Base-by-base conservation (phyloP, 495 filamentous ascomycete species). In the Aspergillus nanangensis region DNA sequence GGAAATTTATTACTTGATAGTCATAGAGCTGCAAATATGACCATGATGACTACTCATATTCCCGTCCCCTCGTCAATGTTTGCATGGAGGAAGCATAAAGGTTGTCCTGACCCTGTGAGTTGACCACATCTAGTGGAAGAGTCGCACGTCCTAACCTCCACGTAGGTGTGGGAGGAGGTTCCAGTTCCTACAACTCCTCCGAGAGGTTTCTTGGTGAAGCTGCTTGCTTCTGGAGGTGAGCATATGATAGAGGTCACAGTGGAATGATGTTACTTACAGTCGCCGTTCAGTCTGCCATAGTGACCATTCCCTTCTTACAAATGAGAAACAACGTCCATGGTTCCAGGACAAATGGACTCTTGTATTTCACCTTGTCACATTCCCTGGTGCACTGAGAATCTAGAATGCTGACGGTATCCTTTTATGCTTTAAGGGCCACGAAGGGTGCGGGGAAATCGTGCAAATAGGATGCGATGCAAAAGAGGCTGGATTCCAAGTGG, bases 321-420 rank as follows among this genome's bases (percentile, higher is more conserved):
- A 52, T 13, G 40, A 55, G 19, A 51, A 58, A 41, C 47, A 58
- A 23, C 41, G 52, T 8, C 55, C 52, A 9, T 48, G 47, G 1
- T 58, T 58, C 33, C 36, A 55, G 19, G 55, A 58, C 10, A 49
- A 50, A 18, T 58, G 52, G n/a, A 58, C 39, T n/a, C 48, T 58
- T 1, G 55, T 58, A 41, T 21, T 11, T 14, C 3, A 8, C 3
- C 1, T 1, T 4, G 20, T 5, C 1, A n/a, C 5, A 5, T 13
- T 23, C 11, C 0, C 15, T 2, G 11, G 18, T 11, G 22, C 22
- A 35, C 25, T 27, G 18, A 41, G 20, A 13, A 14, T 31, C n/a
- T 34, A 9, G 20, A 14, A 23, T 13, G n/a, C n/a, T n/a, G n/a
- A n/a, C n/a, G n/a, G n/a, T 11, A 11, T 29, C 25, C 7, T 29